Percentiles rank a stretch among this genome's conserved stretches.
Conservation (phyloP, 1,139 yeast species). For the Yamadazyma taylorii region DNA sequence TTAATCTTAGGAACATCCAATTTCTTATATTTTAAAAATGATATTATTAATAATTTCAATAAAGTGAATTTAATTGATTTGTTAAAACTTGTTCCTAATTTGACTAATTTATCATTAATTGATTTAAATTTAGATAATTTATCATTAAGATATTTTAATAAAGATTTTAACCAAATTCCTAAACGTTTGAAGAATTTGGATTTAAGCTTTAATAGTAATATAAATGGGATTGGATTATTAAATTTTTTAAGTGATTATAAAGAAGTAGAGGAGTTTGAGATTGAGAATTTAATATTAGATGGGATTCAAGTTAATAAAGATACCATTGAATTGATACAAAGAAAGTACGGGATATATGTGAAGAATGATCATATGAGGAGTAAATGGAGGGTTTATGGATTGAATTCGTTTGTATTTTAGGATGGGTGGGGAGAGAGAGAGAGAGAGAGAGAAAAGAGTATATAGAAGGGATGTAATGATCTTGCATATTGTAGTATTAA, state of each 20-base stretch:
- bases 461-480: no score
- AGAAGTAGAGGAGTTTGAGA: slow-evolving; percentile 7
- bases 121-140: slow-evolving; percentile 41
- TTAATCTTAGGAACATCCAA: slow-evolving; percentile 35
- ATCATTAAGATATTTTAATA: slow-evolving; percentile 31
- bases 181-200: slow-evolving; percentile 28
- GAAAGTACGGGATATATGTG: slow-evolving; percentile 22
- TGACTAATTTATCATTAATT: slow-evolving; percentile 28
- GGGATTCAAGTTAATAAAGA: slow-evolving; percentile 36
- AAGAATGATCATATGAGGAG: slow-evolving; percentile 27
- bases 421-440: no score
- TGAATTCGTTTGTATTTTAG: slow-evolving; percentile 26
- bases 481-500: no score
- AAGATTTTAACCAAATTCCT: slow-evolving; percentile 21
- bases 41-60: slow-evolving; percentile 16
- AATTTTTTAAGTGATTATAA: slow-evolving; percentile 22
- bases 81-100: slow-evolving; percentile 23
- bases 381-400: slow-evolving; percentile 40
- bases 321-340: slow-evolving; percentile 26
- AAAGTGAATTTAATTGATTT: slow-evolving; percentile 24
- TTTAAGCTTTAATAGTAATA: slow-evolving; percentile 34
- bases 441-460: no score
- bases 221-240: slow-evolving; percentile 44
- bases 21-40: slow-evolving; percentile 32
- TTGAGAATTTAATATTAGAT: slow-evolving; percentile 30